Evolutionary conservation across 2,329 filamentous ascomycete species (phyloP).

Genomic region (Magnaporthales sp.): DNA sequence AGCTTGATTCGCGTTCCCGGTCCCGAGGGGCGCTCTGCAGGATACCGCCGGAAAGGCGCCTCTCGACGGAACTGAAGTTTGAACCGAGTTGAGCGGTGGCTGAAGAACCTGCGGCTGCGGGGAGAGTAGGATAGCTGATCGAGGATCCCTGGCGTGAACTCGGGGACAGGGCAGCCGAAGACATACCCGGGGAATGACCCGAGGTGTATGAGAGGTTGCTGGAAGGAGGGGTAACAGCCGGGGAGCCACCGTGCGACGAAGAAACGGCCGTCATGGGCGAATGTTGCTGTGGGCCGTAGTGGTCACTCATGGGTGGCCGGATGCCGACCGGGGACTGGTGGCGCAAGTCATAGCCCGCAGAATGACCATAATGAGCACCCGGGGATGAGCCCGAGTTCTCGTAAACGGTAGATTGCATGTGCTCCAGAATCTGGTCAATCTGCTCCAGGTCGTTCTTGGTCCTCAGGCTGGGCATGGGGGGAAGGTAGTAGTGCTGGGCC

Average conservation of each 20-base stretch:
- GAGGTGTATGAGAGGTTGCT: slow-evolving; percentile 71
- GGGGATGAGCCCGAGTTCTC: slow-evolving; percentile 81
- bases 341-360: slow-evolving; percentile 51
- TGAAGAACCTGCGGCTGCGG: slow-evolving; percentile 56
- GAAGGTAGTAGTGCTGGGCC: slow-evolving; percentile 75
- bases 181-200: slow-evolving; percentile 65
- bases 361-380: slow-evolving; percentile 68
- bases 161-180: slow-evolving; percentile 62
- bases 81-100: slow-evolving; percentile 64
- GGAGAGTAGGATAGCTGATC: slow-evolving; percentile 68
- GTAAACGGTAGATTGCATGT: slow-evolving; percentile 93
- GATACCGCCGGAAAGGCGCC: slow-evolving; percentile 58
- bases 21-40: slow-evolving; percentile 48
- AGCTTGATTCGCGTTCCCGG: slow-evolving; percentile 3
- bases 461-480: slow-evolving; percentile 67
- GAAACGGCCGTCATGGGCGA: slow-evolving; percentile 47
- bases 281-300: slow-evolving; percentile 45
- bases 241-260: slow-evolving; percentile 54
- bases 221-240: slow-evolving; percentile 68
- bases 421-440: slow-evolving; percentile 89
- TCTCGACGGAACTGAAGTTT: slow-evolving; percentile 53
- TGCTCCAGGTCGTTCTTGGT: slow-evolving; percentile 92
- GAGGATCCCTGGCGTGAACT: slow-evolving; percentile 53
- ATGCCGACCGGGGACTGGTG: slow-evolving; percentile 25
- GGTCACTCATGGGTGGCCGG: slow-evolving; percentile 18